These are phyloP conservation scores for Conringia planisiliqua DNA, from an alignment of 345 rosid genomes.

Conservation along the genomic window DNA sequence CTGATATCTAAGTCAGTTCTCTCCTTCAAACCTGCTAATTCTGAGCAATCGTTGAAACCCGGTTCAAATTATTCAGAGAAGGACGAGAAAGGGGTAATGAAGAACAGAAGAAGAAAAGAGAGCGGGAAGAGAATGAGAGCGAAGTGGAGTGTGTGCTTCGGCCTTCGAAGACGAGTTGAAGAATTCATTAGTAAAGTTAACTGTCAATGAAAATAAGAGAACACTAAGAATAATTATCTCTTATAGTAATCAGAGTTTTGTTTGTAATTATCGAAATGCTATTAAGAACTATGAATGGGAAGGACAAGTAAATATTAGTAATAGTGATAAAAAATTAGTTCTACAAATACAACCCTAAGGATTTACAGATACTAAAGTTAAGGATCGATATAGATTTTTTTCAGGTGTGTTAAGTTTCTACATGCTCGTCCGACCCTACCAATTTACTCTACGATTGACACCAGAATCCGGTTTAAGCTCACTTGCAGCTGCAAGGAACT, in stretches of 20 bases:
- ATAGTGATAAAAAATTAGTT: background rate
- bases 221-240: conserved; percentile 5
- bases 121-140: conserved; percentile 4
- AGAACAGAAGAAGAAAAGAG: too few relatives aligned
- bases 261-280: too few relatives aligned
- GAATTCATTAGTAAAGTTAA: conserved; percentile 58
- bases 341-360: background rate
- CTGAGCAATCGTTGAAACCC: background rate
- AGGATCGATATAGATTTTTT: background rate
- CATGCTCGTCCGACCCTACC: background rate
- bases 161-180: conserved; percentile 57
- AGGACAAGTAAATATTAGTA: background rate
- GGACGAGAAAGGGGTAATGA: conserved; percentile 24
- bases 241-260: background rate
- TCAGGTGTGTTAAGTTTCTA: background rate
- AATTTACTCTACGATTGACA: conserved; percentile 84
- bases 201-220: conserved; percentile 55
- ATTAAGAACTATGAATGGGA: too few relatives aligned
- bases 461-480: conserved; percentile 96
- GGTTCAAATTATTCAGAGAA: conserved; percentile 13
- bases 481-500: conserved; percentile 84
- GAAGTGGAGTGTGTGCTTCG: conserved; percentile 40
- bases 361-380: background rate
- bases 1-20: background rate
- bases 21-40: conserved; percentile 6